phyloP scores from a whole-genome alignment of 768 basidiomycete genomes.

The Boletus tylopilopsis region DNA sequence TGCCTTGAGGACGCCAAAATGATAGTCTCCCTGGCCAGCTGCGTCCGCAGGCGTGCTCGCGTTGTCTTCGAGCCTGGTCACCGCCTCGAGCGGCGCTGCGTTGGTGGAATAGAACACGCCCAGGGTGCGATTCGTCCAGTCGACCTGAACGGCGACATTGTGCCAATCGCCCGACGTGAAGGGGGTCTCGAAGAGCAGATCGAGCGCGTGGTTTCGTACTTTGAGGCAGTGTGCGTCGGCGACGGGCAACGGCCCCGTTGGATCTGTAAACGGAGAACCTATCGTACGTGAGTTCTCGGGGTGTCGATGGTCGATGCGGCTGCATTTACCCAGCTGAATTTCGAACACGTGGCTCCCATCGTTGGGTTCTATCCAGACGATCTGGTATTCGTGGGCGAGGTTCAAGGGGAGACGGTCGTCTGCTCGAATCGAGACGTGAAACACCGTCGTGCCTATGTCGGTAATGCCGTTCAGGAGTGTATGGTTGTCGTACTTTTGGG shows the following conservation, averaged over 20 bases:
- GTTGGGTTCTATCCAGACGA: constrained; percentile 58
- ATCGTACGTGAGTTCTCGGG: background rate
- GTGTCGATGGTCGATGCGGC: background rate
- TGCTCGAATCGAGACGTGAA: constrained; percentile 47
- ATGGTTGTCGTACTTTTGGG: constrained; percentile 39
- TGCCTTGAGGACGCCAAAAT: constrained; percentile 59
- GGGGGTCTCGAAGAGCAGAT: constrained; percentile 46
- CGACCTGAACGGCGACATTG: constrained; percentile 56
- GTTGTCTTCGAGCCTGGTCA: constrained; percentile 42
- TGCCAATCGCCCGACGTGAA: constrained; percentile 49
- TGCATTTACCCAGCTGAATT: constrained; percentile 48
- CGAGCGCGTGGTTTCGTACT: constrained; percentile 51
- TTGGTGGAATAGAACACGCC: constrained; percentile 50
- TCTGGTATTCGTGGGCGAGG: constrained; percentile 57
- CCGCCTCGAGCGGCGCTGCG: constrained; percentile 35
- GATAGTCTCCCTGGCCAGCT: constrained; percentile 56
- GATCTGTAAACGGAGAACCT: constrained; percentile 58
- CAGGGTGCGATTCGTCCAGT: constrained; percentile 51
- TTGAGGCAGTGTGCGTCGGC: constrained; percentile 47
- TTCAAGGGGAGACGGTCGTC: constrained; percentile 45
- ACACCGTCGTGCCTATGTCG: constrained; percentile 43
- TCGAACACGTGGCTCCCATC: constrained; percentile 61
- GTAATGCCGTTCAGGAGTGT: constrained; percentile 36
- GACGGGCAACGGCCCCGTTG: constrained; percentile 41
- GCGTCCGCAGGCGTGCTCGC: constrained; percentile 36